phyloP scores from a whole-genome alignment of 345 rosid species.

The Sonneratia alba region DNA sequence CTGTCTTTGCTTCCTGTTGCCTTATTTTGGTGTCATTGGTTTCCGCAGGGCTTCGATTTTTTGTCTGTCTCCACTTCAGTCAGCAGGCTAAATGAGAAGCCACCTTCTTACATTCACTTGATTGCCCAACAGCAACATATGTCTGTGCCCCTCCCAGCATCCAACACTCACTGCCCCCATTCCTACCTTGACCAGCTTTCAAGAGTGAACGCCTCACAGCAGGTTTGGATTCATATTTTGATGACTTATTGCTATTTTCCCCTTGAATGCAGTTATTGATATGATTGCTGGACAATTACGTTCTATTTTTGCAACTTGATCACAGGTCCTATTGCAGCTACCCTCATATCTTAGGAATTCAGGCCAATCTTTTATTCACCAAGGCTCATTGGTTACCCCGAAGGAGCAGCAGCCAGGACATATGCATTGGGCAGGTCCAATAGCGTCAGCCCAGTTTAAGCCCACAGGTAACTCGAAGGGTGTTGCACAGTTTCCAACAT shows the following conservation, averaged over 20 bases:
- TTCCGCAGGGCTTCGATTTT: slow-evolving; percentile 51
- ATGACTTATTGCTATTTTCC: background rate
- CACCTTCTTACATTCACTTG: slow-evolving; percentile 29
- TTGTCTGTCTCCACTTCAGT: slow-evolving; percentile 44
- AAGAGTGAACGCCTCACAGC: slow-evolving; percentile 30
- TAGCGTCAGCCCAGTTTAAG: slow-evolving; percentile 32
- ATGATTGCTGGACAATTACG: background rate
- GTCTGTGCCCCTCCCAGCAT: slow-evolving; percentile 16
- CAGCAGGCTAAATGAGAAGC: slow-evolving; percentile 15
- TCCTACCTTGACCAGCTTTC: slow-evolving; percentile 35
- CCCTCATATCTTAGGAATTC: slow-evolving; percentile 30
- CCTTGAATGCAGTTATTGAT: background rate
- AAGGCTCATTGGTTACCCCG: slow-evolving; percentile 14
- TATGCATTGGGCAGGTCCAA: slow-evolving; percentile 38
- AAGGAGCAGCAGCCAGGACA: slow-evolving; percentile 36
- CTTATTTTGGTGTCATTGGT: slow-evolving; percentile 2
- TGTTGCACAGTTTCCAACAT: slow-evolving; percentile 30
- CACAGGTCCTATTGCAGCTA: slow-evolving; percentile 36
- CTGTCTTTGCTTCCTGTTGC: slow-evolving; percentile 11
- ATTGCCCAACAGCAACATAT: slow-evolving; percentile 24
- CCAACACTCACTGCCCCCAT: slow-evolving; percentile 22
- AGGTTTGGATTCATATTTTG: slow-evolving; percentile 27
- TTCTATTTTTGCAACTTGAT: slow-evolving; percentile 7
- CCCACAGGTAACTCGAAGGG: slow-evolving; percentile 18
- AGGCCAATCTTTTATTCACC: slow-evolving; percentile 15